Evolutionary conservation across 1,284 basidiomycete species (phyloP), one percentile per base, ranked within the genome.

Genomic region (Apiotrichum domesticum): DNA sequence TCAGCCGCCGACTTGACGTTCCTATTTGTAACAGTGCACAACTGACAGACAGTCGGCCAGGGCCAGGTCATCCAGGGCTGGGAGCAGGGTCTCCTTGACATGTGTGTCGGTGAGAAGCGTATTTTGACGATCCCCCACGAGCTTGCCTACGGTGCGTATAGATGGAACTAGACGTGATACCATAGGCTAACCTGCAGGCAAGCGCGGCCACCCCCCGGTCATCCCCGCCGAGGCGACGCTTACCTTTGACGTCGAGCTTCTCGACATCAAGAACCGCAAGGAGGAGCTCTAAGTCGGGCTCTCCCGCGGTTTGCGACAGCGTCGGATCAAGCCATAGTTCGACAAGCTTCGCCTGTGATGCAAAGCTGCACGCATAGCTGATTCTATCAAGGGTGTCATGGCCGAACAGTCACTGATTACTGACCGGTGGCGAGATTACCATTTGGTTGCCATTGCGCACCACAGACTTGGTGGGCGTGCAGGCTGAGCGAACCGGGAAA

Each of bases 41-140:
- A 39, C 37, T 39, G 9, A 39, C 37, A 39, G 13, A 39, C 66
- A 78, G 78, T 83, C 52, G 81, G 81, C 8, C 59, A 68, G 0
- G 81, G 81, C 5, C 78, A 79, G 64, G 81, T 82, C 33, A 82
- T 82, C 69, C 68, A 71, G 53, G 74, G 76, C 35, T 77, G 76
- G 76, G 76, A 77, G 55, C 69, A 78, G 63, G 78, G 81, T 14
- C 67, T 83, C 14, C 65, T 79, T 14, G 80, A 80, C 66, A 94
- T 96, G 87, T 97, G 94, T 74, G 72, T 89, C 39, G 81, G 84
- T 57, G 94, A 98, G 80, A 93, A 92, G 80, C 86, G 94, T 46
- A 89, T 82, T n/a, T 82, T 97, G 62, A 90, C 86, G 15, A 93
- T 93, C 63, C 92, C 92, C 14, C 72, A 87, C 11, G 62, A 79